Evolutionary conservation across 352 stramenopile species (phyloP).

Genomic region (Pythium aphanidermatum): DNA sequence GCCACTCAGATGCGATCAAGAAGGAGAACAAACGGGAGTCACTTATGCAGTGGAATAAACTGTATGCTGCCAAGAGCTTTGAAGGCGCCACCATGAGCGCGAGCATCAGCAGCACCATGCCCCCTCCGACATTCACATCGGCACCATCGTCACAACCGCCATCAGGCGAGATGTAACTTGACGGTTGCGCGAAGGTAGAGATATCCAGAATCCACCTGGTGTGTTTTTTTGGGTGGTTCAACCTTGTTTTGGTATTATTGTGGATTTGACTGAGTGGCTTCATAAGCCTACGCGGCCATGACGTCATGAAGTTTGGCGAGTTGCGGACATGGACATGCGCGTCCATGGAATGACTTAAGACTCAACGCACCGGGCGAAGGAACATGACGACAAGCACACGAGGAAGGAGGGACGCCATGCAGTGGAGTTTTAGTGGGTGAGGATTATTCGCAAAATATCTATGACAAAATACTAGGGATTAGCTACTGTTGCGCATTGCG

Average conservation of each 20-base stretch:
- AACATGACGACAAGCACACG: too few relatives aligned
- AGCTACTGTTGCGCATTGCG: too few relatives aligned
- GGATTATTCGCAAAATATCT: conserved; percentile 18
- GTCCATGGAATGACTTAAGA: too few relatives aligned
- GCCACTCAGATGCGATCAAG: conserved; percentile 59
- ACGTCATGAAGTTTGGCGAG: conserved; percentile 12
- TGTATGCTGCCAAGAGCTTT: conserved; percentile 58
- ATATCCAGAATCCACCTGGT: not conserved
- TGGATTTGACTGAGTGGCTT: conserved; percentile 12
- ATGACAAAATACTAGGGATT: conserved; percentile 23
- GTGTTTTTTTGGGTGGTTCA: too few relatives aligned
- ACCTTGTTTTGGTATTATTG: too few relatives aligned
- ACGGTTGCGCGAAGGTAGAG: not conserved
- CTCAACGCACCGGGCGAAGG: too few relatives aligned
- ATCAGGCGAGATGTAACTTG: too few relatives aligned
- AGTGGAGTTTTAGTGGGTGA: not conserved
- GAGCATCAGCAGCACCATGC: conserved; percentile 10
- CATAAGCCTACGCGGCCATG: conserved; percentile 4
- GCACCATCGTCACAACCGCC: not conserved
- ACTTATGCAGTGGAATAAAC: conserved; percentile 70
- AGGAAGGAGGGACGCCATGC: too few relatives aligned
- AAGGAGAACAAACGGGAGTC: conserved; percentile 76
- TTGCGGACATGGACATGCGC: conserved; percentile 3
- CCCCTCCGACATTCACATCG: not conserved
- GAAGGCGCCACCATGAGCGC: conserved; percentile 16